phyloP scores from a whole-genome alignment of 495 filamentous ascomycete genomes.

The Penicillium odoratum region DNA sequence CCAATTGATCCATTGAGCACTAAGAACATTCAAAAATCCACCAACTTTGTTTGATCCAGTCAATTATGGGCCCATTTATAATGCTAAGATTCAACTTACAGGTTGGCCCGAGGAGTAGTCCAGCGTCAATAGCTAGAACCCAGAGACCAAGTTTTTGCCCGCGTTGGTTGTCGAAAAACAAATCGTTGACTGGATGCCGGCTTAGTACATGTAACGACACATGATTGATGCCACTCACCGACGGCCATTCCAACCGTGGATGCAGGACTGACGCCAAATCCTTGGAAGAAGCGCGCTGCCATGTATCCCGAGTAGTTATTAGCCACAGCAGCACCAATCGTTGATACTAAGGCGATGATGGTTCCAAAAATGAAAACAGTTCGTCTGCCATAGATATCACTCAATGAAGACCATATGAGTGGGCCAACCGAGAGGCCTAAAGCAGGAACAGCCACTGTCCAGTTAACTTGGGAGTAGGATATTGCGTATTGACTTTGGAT shows the following conservation, averaged over 20 bases:
- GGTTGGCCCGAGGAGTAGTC: conserved; percentile 54
- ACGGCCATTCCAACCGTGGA: conserved; percentile 62
- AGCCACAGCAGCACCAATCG: conserved; percentile 51
- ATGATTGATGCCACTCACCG: conserved; percentile 25
- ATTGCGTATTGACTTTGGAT: conserved; percentile 52
- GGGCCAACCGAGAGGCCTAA: conserved; percentile 59
- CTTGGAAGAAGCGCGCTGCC: conserved; percentile 62
- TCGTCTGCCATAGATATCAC: conserved; percentile 59
- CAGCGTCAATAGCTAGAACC: conserved; percentile 60
- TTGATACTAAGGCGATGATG: conserved; percentile 51
- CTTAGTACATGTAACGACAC: no score
- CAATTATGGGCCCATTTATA: background rate
- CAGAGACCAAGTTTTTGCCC: conserved; percentile 63
- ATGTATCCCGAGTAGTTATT: conserved; percentile 53
- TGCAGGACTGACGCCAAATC: conserved; percentile 58
- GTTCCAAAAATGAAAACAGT: conserved; percentile 57
- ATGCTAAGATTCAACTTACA: conserved; percentile 19
- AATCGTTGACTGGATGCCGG: conserved; percentile 32
- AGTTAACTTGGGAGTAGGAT: conserved; percentile 56
- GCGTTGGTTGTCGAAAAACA: conserved; percentile 63
- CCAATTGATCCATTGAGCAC: conserved; percentile 58
- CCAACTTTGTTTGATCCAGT: conserved; percentile 40
- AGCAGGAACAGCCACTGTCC: conserved; percentile 63
- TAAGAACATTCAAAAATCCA: conserved; percentile 54
- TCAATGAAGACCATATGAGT: conserved; percentile 57